phyloP scores from a whole-genome alignment of 139 green algal species.

The Chlamydomonas urium region DNA sequence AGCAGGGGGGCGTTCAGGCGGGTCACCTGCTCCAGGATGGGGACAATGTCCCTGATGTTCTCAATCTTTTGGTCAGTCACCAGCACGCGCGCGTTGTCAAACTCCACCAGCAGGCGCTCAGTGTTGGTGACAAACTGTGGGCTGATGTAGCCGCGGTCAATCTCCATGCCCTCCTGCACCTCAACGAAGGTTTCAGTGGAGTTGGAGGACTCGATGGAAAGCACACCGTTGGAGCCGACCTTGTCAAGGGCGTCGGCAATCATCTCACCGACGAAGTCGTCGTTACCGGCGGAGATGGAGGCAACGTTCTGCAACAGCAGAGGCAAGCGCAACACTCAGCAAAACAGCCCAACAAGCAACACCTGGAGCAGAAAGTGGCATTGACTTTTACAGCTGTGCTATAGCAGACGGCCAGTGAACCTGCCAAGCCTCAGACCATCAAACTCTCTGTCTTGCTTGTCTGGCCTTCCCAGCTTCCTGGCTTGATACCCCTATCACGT shows the following conservation, averaged over 20 bases:
- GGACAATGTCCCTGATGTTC: slow-evolving; percentile 65
- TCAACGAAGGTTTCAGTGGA: slow-evolving; percentile 56
- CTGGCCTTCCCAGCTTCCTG: background rate
- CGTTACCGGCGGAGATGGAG: slow-evolving; percentile 92
- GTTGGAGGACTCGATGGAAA: slow-evolving; percentile 88
- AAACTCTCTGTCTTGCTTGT: no score
- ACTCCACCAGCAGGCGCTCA: slow-evolving; percentile 87
- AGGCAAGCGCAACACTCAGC: no score
- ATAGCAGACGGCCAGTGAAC: no score
- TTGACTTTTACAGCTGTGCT: no score
- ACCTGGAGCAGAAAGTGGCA: no score
- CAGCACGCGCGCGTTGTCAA: slow-evolving; percentile 88
- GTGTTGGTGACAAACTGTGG: slow-evolving; percentile 95
- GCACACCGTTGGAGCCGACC: slow-evolving; percentile 81
- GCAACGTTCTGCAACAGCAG: slow-evolving; percentile 76
- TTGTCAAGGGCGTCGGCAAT: slow-evolving; percentile 91
- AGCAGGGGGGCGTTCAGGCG: slow-evolving; percentile 79
- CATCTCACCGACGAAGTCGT: slow-evolving; percentile 88
- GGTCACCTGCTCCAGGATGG: slow-evolving; percentile 79
- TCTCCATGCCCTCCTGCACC: slow-evolving; percentile 90
- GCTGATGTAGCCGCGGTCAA: slow-evolving; percentile 96
- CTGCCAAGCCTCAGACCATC: no score
- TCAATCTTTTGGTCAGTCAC: slow-evolving; percentile 95
- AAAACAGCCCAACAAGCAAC: no score
- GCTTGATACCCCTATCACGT: no score